These are phyloP conservation scores for Pseudopyrenochaeta lycopersici DNA, from an alignment of 2,329 filamentous ascomycete species.

Conservation along the genomic window DNA sequence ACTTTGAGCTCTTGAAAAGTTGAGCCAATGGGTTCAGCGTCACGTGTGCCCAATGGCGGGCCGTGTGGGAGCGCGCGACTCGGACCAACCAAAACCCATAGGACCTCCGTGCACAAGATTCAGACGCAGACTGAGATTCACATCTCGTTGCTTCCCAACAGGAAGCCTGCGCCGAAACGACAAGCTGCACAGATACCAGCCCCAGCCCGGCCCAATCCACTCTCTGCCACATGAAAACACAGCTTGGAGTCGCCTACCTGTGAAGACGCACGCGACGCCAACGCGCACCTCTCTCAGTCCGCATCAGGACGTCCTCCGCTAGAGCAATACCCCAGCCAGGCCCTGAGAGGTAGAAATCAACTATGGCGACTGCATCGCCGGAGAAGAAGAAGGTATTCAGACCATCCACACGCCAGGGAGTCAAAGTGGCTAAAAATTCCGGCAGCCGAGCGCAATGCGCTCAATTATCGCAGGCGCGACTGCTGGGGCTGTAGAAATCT, in stretches of 20 bases:
- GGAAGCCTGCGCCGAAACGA: neutral
- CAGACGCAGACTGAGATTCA: too few species aligned
- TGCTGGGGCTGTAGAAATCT: conserved; percentile 95
- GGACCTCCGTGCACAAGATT: neutral
- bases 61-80: conserved; percentile 11
- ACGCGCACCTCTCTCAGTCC: conserved; percentile 3
- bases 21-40: neutral
- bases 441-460: conserved; percentile 78
- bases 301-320: conserved; percentile 8
- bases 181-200: too few species aligned
- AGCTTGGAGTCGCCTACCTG: conserved; percentile 10
- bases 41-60: neutral
- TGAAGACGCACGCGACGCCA: conserved; percentile 8
- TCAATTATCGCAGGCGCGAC: conserved; percentile 91
- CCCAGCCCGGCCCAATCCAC: too few species aligned
- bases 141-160: neutral
- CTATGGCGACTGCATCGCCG: conserved; percentile 37
- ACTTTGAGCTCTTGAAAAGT: too few species aligned
- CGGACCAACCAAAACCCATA: conserved; percentile 11
- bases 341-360: neutral
- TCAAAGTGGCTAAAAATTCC: neutral
- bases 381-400: conserved; percentile 49
- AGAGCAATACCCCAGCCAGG: neutral
- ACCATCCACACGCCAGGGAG: neutral
- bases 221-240: conserved; percentile 13